Evolutionary conservation across 768 basidiomycete genomes (phyloP).

Genomic region (Chlorophyllum brunneum): DNA sequence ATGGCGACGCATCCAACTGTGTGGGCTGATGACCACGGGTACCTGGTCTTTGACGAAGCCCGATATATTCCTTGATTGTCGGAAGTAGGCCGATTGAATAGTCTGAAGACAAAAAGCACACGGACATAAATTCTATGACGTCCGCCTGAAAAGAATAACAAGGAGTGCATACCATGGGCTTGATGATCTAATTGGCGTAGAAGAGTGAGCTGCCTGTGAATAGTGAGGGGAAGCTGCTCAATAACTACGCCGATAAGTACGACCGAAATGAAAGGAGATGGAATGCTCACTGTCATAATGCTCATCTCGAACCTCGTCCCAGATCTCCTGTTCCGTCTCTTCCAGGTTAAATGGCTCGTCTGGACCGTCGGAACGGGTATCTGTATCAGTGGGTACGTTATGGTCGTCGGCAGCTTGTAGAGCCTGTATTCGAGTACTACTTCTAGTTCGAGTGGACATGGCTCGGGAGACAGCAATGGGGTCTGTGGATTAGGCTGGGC

Average conservation of each 20-base stretch:
- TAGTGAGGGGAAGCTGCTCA: constrained; percentile 72
- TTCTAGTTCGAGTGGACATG: constrained; percentile 45
- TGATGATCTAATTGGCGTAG: constrained; percentile 73
- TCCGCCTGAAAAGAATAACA: background rate
- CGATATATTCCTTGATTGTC: constrained; percentile 45
- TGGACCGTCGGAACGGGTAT: constrained; percentile 1
- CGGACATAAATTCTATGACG: background rate
- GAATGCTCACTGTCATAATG: constrained; percentile 63
- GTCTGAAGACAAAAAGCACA: constrained; percentile 15
- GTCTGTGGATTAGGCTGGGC: constrained; percentile 2
- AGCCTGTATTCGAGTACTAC: constrained; percentile 33
- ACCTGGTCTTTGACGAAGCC: constrained; percentile 17
- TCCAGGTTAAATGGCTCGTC: constrained; percentile 14
- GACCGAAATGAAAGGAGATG: background rate
- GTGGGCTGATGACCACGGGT: background rate
- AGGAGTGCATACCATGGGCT: constrained; percentile 40
- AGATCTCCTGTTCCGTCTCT: constrained; percentile 60
- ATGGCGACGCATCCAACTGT: background rate
- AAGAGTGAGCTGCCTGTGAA: constrained; percentile 67
- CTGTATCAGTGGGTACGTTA: constrained; percentile 25
- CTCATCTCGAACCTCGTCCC: constrained; percentile 76
- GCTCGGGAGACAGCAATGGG: no score
- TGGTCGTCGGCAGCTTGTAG: constrained; percentile 27
- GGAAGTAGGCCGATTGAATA: constrained; percentile 38
- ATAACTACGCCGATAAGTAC: constrained; percentile 43